Evolutionary conservation across 441 rosid species (phyloP).

Genomic region (Populus hybrid): DNA sequence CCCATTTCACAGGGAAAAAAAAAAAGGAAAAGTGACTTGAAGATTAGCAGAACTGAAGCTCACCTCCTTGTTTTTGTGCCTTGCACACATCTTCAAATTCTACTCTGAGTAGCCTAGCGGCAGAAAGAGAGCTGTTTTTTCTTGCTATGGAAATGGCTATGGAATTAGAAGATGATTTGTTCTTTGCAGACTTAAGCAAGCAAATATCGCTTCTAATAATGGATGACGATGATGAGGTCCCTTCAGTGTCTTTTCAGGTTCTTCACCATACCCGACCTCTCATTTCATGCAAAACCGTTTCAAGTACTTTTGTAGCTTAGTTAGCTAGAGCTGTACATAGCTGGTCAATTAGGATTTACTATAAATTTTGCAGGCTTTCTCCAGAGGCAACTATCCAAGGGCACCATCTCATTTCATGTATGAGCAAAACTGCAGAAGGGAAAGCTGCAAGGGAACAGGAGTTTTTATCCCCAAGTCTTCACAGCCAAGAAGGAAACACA

Average conservation of each 20-base stretch:
- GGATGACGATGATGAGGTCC: constrained; percentile 71
- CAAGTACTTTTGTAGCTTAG: not conserved
- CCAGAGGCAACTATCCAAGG: constrained; percentile 38
- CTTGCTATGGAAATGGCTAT: constrained; percentile 42
- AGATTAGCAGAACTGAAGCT: not conserved
- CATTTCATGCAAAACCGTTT: not conserved
- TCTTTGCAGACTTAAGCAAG: constrained; percentile 86
- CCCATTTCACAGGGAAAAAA: constrained; percentile 27
- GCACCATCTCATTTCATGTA: constrained; percentile 39
- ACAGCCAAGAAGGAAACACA: constrained; percentile 64
- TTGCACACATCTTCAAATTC: not conserved
- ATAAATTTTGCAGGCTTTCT: constrained; percentile 41
- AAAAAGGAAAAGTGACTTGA: not conserved
- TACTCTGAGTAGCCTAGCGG: not conserved
- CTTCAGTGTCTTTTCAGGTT: constrained; percentile 72
- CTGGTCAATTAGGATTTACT: not conserved
- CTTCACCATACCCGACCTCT: not conserved
- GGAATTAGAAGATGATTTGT: constrained; percentile 85
- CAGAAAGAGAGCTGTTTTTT: not conserved
- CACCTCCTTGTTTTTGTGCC: not conserved
- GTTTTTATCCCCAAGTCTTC: constrained; percentile 81
- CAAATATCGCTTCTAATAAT: constrained; percentile 86
- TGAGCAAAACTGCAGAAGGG: constrained; percentile 51
- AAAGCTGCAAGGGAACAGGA: constrained; percentile 84
- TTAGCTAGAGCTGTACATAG: not conserved